Conservation (phyloP, 2,329 filamentous ascomycete genomes). For the Colletotrichum simmondsii region DNA sequence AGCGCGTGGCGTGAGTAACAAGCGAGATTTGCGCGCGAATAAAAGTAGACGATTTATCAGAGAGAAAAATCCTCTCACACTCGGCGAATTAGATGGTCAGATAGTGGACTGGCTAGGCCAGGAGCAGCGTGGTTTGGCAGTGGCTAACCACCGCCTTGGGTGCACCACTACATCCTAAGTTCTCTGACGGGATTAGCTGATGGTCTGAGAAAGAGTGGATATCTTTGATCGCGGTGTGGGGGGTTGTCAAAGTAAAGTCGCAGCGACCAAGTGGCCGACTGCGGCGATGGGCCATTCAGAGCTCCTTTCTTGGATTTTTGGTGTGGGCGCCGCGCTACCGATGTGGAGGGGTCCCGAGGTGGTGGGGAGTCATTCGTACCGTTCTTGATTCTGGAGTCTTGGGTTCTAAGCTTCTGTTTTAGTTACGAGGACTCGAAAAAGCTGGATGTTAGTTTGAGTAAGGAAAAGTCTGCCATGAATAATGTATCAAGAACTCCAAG, state of each 20-base stretch:
- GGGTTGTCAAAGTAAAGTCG: slow-evolving; percentile 2
- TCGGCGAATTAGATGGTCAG: not conserved
- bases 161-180: not conserved
- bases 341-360: slow-evolving; percentile 7
- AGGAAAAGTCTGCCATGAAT: no score
- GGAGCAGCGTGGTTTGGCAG: slow-evolving; percentile 19
- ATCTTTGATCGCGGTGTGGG: not conserved
- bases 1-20: slow-evolving; percentile 21
- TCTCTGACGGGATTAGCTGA: slow-evolving; percentile 13
- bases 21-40: slow-evolving; percentile 23
- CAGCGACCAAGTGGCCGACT: slow-evolving; percentile 10
- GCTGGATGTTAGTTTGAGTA: no score
- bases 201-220: slow-evolving; percentile 23
- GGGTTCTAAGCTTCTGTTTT: not conserved
- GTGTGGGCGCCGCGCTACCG: not conserved
- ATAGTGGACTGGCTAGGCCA: not conserved
- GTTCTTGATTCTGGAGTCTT: not conserved
- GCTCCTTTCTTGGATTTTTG: not conserved
- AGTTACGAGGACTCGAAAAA: not conserved
- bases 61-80: slow-evolving; percentile 14
- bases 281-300: slow-evolving; percentile 13
- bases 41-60: not conserved
- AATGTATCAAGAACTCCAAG: not conserved
- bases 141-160: not conserved
- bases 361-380: slow-evolving; percentile 26